Conservation (phyloP, 1,284 basidiomycete species). For the Phlebopus sp. region DNA sequence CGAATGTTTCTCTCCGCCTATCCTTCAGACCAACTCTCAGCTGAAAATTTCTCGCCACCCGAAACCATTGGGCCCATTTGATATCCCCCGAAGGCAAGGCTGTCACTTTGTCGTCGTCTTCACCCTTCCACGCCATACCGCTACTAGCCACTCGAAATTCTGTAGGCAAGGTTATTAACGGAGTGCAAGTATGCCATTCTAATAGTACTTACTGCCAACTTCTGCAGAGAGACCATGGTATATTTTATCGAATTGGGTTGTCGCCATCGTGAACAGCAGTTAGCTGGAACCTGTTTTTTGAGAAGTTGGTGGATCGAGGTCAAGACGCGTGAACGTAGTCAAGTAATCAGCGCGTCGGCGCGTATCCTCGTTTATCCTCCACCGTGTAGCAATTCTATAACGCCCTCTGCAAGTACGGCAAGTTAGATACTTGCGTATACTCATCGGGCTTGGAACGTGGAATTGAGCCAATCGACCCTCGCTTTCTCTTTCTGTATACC, state of each 20-base stretch:
- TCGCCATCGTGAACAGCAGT: constrained; percentile 41
- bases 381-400: too few species aligned
- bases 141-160: constrained; percentile 86
- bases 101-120: constrained; percentile 60
- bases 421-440: too few species aligned
- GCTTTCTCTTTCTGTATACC: too few species aligned
- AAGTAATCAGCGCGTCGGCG: constrained; percentile 25
- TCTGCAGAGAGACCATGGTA: constrained; percentile 74
- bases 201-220: constrained; percentile 69
- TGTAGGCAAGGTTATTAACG: constrained; percentile 32
- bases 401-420: too few species aligned
- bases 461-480: background rate
- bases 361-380: background rate
- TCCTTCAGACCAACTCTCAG: constrained; percentile 81
- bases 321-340: constrained; percentile 10
- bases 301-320: constrained; percentile 17
- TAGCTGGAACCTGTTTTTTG: constrained; percentile 1
- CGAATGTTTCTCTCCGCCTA: constrained; percentile 80
- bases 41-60: constrained; percentile 91
- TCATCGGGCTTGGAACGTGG: background rate
- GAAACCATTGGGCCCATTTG: constrained; percentile 87
- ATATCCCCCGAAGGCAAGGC: constrained; percentile 75
- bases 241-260: constrained; percentile 80
- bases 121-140: constrained; percentile 91
- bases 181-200: background rate